Evolutionary conservation across 805 yeast genomes (phyloP), one percentile per base, ranked within the genome.

Genomic region (Candida stauntonica): DNA sequence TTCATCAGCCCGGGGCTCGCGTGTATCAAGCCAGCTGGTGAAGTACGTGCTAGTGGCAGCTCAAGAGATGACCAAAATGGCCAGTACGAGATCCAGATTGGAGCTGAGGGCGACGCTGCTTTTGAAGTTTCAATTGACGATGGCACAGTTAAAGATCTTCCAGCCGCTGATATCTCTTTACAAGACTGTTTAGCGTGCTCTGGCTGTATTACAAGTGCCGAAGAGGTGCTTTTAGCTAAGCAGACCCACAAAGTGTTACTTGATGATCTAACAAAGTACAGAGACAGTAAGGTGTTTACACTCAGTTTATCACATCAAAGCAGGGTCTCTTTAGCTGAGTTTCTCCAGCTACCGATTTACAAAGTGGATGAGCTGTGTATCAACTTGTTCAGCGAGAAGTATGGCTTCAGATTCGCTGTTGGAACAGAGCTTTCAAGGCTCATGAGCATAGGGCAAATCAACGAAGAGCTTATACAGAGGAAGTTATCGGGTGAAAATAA

Each of bases 151-250:
- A 41, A 35, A 9, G 46, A 67, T 15, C 65, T 87, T 6, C 72
- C 81, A 19, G 79, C 87, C 36, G 98, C 97, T 0, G 91, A 85
- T 47, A 91, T 93, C 33, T 83, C 93, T 2, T 64, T 93, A 35
- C 81, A 88, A 15, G 99, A 93, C 65, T 93, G 99, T 62, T 67
- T 93, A 38, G 99, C 99, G 0, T 93, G 99, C 57, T 79, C 94
- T 7, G 99, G 99, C 1, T 93, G 99, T 60, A 87, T 93, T 38
- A 93, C 99, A 0, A 85, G 96, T 5, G 94, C 96, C n/a, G 99
- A 93, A 57, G 96, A 91, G 46, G 87, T 93, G 6, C 65, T 93
- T 32, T 83, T 93, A 29, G 86, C 95, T 2, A 81, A 86, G 48
- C 99, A 93, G 58, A 85, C 95, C 27, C 94, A 89, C 51, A 76